Conservation (phyloP, 2,329 filamentous ascomycete species). For the Eutypella sp. region DNA sequence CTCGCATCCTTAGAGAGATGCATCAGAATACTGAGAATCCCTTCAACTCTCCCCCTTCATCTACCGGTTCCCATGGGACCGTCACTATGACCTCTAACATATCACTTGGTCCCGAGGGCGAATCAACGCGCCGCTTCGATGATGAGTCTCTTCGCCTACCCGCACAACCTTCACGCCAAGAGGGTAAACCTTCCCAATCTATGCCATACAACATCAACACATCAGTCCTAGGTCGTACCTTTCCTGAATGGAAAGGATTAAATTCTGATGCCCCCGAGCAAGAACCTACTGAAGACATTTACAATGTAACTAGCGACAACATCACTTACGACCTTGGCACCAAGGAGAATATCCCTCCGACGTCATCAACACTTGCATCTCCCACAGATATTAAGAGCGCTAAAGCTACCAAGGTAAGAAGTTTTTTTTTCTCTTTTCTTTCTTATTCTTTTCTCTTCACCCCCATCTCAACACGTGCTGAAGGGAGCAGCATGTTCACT, state of each 20-base stretch:
- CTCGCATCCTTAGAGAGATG: conserved; percentile 31
- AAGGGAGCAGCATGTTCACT: background rate
- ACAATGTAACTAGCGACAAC: conserved; percentile 19
- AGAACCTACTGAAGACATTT: conserved; percentile 27
- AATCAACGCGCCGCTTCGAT: conserved; percentile 48
- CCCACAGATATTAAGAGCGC: background rate
- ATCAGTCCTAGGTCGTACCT: conserved; percentile 38
- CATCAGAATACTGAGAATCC: conserved; percentile 41
- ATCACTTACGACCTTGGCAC: conserved; percentile 24
- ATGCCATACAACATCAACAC: conserved; percentile 28
- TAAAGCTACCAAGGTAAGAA: background rate
- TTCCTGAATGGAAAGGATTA: conserved; percentile 42
- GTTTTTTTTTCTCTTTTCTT: background rate
- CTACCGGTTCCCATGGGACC: conserved; percentile 53
- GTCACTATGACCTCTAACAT: conserved; percentile 51
- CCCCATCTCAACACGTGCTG: background rate
- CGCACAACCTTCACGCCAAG: conserved; percentile 13
- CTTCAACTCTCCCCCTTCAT: conserved; percentile 54
- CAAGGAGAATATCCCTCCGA: conserved; percentile 45
- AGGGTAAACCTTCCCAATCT: conserved; percentile 12
- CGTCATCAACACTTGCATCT: background rate
- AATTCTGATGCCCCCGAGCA: conserved; percentile 11
- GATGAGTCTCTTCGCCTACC: conserved; percentile 35
- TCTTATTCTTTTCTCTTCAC: no score
- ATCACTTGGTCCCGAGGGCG: conserved; percentile 48